Percentiles rank a stretch among this genome's conserved stretches.
phyloP scores from a whole-genome alignment of 306 rosid species.

The Luffa acutangula region DNA sequence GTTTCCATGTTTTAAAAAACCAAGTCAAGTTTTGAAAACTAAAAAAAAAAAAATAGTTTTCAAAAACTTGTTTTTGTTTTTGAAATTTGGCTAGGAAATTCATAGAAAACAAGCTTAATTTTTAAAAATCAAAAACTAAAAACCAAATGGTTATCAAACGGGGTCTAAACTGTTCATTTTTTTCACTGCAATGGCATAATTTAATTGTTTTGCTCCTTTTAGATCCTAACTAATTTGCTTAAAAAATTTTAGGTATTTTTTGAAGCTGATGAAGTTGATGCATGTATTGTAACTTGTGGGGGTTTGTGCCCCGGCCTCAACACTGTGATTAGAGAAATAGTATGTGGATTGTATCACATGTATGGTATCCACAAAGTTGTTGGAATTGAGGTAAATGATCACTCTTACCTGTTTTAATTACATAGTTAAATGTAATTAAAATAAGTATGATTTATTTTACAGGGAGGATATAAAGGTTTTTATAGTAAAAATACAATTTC shows the following conservation, averaged over 20 bases:
- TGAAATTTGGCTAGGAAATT: no score
- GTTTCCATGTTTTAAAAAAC: no score
- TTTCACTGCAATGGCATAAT: no score
- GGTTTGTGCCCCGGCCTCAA: slow-evolving; percentile 51
- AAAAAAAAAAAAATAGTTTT: no score
- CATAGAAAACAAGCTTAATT: no score
- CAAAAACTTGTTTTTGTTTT: no score
- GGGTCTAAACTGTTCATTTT: no score
- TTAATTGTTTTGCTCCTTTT: background rate
- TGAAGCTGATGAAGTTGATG: slow-evolving; percentile 36
- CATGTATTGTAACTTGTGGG: slow-evolving; percentile 53
- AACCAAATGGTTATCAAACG: no score
- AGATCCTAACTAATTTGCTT: no score
- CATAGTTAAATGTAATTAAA: background rate
- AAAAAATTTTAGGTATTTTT: slow-evolving; percentile 30
- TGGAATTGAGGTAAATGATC: slow-evolving; percentile 36
- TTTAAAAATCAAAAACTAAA: no score
- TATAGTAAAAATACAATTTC: slow-evolving; percentile 35
- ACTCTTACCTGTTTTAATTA: background rate
- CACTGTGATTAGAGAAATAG: slow-evolving; percentile 46
- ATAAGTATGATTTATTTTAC: no score
- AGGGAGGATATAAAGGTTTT: slow-evolving; percentile 51
- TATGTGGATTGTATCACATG: slow-evolving; percentile 49
- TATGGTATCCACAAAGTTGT: slow-evolving; percentile 34
- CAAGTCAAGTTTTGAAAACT: no score